These are phyloP conservation scores for Colletotrichum noveboracense DNA, from an alignment of 2,329 filamentous ascomycete species.

Conservation along the genomic window DNA sequence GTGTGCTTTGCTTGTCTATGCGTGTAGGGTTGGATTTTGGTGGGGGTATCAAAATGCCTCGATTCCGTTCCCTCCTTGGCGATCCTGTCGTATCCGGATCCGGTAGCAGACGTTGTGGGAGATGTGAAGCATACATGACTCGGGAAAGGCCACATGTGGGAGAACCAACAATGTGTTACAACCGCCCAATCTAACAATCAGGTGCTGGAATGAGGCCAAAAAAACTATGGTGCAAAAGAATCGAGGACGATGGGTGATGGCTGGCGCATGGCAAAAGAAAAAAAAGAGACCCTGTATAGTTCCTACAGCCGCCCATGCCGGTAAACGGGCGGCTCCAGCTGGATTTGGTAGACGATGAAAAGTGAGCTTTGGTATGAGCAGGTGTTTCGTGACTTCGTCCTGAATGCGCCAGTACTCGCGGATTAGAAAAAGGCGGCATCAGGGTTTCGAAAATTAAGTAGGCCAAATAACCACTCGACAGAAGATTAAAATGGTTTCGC, in stretches of 20 bases:
- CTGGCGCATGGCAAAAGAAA: constrained; percentile 10
- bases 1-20: constrained; percentile 19
- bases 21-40: constrained; percentile 18
- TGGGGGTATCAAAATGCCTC: constrained; percentile 25
- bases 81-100: constrained; percentile 17
- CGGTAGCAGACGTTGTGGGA: constrained; percentile 19
- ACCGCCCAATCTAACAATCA: constrained; percentile 19
- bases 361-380: constrained; percentile 22
- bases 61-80: constrained; percentile 21
- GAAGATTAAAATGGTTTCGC: constrained; percentile 23
- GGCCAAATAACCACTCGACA: constrained; percentile 22
- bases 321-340: constrained; percentile 19
- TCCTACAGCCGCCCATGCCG: constrained; percentile 13
- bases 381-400: constrained; percentile 25
- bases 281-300: constrained; percentile 14
- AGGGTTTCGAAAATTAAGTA: constrained; percentile 24
- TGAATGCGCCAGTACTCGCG: constrained; percentile 23
- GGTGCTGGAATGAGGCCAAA: constrained; percentile 8
- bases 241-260: constrained; percentile 1
- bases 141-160: constrained; percentile 21
- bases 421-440: constrained; percentile 22
- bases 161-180: constrained; percentile 22
- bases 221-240: constrained; percentile 20
- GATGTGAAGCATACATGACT: constrained; percentile 24
- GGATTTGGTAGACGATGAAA: constrained; percentile 16